Evolutionary conservation across 257 asterid genomes (phyloP).

Genomic region (Scutellaria galericulata): DNA sequence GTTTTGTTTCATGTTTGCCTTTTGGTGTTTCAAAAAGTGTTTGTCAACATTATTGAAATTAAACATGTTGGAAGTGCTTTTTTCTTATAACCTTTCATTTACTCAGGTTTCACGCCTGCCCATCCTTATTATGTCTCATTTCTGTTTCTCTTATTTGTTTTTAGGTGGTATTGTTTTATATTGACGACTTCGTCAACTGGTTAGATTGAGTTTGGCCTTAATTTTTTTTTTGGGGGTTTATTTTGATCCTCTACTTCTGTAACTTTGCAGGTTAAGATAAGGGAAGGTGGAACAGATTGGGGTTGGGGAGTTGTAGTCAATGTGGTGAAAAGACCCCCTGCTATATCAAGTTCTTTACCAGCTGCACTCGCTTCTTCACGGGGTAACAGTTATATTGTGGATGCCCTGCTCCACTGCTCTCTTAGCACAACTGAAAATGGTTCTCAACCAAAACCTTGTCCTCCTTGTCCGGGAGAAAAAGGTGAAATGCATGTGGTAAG

Average conservation of each 20-base stretch:
- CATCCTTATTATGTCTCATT: conserved; percentile 24
- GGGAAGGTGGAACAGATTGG: conserved; percentile 98
- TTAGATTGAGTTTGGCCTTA: conserved; percentile 5
- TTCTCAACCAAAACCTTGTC: conserved; percentile 87
- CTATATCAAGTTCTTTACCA: conserved; percentile 78
- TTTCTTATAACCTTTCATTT: conserved; percentile 27
- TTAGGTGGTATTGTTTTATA: background rate
- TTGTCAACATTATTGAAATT: conserved; percentile 13
- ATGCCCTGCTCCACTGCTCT: conserved; percentile 88
- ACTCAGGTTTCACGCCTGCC: conserved; percentile 20
- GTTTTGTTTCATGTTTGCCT: conserved; percentile 6
- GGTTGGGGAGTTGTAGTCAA: conserved; percentile 99
- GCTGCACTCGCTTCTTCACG: conserved; percentile 87
- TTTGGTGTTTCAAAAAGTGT: background rate
- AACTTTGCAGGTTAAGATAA: conserved; percentile 73
- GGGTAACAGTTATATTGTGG: conserved; percentile 83
- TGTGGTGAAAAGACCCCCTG: conserved; percentile 79
- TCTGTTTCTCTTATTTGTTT: conserved; percentile 8
- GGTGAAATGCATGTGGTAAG: conserved; percentile 99
- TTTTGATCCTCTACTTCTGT: conserved; percentile 31
- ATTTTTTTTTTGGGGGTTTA: background rate
- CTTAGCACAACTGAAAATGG: conserved; percentile 70
- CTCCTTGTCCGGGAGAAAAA: conserved; percentile 87
- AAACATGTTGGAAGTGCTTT: background rate
- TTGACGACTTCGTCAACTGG: conserved; percentile 3